phyloP scores from a whole-genome alignment of 1,139 yeast species.

The Saccharomyces pastorianus region DNA sequence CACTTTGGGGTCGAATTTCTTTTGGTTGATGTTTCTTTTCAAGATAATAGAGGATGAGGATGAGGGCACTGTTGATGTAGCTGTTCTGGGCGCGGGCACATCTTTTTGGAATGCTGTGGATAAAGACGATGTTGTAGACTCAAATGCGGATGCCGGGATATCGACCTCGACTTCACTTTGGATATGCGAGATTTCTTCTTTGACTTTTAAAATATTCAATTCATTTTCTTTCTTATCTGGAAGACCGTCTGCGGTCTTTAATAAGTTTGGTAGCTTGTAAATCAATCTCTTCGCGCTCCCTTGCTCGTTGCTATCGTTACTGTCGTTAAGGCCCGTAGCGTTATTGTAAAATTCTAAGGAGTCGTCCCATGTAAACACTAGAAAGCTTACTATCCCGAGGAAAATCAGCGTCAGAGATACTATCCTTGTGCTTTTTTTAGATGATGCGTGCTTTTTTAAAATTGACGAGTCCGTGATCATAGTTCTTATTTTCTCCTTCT shows the following conservation, averaged over 20 bases:
- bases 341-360: background rate
- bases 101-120: background rate
- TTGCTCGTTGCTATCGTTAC: background rate
- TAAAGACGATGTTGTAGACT: background rate
- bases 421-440: background rate
- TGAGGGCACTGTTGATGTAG: background rate
- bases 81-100: background rate
- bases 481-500: too few relatives aligned
- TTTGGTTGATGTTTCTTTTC: background rate
- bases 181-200: conserved; percentile 7
- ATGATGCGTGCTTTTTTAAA: background rate
- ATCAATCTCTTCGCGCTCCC: background rate
- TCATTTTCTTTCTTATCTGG: background rate
- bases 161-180: conserved; percentile 3
- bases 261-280: background rate
- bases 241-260: background rate
- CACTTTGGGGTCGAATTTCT: conserved; percentile 6
- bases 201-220: conserved; percentile 3
- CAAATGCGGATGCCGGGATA: background rate
- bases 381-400: background rate
- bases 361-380: background rate
- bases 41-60: background rate
- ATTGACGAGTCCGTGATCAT: background rate
- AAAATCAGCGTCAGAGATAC: background rate
- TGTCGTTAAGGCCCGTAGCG: background rate